Percentiles rank a stretch among this genome's conserved stretches.
Conservation (phyloP, 179 eudicot genomes). For the Patellifolia procumbens region DNA sequence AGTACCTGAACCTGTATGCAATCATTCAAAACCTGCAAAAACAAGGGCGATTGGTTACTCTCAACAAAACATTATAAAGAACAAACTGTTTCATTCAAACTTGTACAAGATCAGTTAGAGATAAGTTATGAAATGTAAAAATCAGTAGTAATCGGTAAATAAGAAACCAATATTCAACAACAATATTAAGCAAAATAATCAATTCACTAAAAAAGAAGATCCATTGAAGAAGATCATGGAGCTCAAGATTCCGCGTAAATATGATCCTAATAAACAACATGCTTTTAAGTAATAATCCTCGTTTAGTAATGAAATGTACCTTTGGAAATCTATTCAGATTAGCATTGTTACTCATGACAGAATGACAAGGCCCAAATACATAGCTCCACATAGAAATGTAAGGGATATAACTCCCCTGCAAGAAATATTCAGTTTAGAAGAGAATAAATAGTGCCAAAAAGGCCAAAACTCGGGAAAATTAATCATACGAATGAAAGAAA, state of each 20-base stretch:
- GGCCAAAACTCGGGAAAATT: neutral
- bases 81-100: too few species aligned
- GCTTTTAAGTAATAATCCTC: neutral
- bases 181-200: too few species aligned
- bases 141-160: too few species aligned
- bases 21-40: conserved; percentile 25
- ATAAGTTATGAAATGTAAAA: too few species aligned
- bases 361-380: conserved; percentile 88
- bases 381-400: conserved; percentile 68
- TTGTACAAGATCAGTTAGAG: too few species aligned
- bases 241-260: neutral
- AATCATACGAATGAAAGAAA: too few species aligned
- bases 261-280: neutral
- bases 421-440: neutral
- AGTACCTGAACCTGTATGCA: conserved; percentile 3
- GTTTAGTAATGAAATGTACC: conserved; percentile 20
- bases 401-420: conserved; percentile 90
- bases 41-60: neutral
- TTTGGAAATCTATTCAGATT: neutral
- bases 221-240: too few species aligned
- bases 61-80: neutral
- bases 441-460: neutral
- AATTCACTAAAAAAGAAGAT: too few species aligned
- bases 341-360: conserved; percentile 50
- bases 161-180: too few species aligned